A percentile compares a stretch with the other conserved stretches of the same genome.
Conservation (phyloP, 2,329 filamentous ascomycete genomes). For the Fusarium chlamydosporum region DNA sequence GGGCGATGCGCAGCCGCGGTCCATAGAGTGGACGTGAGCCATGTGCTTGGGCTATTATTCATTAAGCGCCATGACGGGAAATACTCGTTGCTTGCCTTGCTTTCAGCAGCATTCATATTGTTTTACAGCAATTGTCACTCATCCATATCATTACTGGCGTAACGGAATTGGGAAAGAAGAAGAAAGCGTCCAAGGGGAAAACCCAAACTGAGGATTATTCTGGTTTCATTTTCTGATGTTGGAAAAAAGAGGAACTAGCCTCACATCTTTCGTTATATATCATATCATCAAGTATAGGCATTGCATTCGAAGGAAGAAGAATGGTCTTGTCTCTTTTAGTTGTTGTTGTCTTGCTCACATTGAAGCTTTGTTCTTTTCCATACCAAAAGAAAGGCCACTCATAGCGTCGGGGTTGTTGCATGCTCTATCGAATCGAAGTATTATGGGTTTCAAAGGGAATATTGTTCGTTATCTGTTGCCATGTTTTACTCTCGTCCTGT, state of each 20-base stretch:
- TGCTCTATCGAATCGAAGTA: conserved; percentile 26
- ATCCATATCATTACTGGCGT: conserved; percentile 43
- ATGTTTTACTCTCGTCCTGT: conserved; percentile 7
- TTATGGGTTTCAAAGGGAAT: conserved; percentile 23
- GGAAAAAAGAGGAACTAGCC: conserved; percentile 3
- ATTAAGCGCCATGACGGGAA: conserved; percentile 29
- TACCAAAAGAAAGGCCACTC: conserved; percentile 46
- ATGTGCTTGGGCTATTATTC: conserved; percentile 41
- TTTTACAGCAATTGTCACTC: conserved; percentile 22
- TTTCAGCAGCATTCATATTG: conserved; percentile 29
- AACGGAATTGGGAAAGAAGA: conserved; percentile 37
- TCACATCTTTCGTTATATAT: conserved; percentile 36
- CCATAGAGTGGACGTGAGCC: conserved; percentile 48
- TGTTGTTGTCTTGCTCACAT: conserved; percentile 24
- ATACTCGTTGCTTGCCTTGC: conserved; percentile 1
- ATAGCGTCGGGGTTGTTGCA: conserved; percentile 49
- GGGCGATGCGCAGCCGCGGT: conserved; percentile 55
- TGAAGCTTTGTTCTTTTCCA: conserved; percentile 27
- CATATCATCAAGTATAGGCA: conserved; percentile 41
- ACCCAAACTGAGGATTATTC: conserved; percentile 4
- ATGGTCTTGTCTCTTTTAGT: conserved; percentile 34
- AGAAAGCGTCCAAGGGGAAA: conserved; percentile 6
- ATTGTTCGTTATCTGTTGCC: conserved; percentile 23
- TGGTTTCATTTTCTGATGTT: conserved; percentile 8
- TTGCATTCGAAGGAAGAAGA: conserved; percentile 22